A percentile compares a stretch with the other conserved stretches of the same genome.
Conservation (phyloP, 2,329 filamentous ascomycete genomes). For the Remersonia thermophila region DNA sequence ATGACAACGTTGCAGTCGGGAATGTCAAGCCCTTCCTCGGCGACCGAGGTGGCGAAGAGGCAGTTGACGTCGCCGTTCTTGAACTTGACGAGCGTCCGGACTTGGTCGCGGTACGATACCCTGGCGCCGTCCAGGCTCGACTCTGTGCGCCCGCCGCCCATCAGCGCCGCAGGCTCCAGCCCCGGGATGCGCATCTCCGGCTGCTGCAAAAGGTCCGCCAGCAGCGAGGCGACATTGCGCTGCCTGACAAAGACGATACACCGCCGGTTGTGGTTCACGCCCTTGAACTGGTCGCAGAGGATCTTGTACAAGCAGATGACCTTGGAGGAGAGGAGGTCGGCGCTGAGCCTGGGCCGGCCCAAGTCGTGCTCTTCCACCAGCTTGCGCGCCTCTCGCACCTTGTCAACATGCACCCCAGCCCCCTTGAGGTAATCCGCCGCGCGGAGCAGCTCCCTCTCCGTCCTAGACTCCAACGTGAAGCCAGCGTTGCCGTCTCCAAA, state of each 20-base stretch:
- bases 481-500: constrained; percentile 48
- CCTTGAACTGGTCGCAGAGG: constrained; percentile 50
- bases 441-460: constrained; percentile 21
- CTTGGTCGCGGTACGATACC: constrained; percentile 61
- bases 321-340: constrained; percentile 55
- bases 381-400: constrained; percentile 45
- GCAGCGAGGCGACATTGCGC: constrained; percentile 61
- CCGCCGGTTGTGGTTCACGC: constrained; percentile 38
- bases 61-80: constrained; percentile 47
- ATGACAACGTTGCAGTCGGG: constrained; percentile 56
- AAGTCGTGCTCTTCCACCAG: constrained; percentile 43
- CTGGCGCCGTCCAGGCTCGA: constrained; percentile 46
- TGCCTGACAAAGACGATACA: constrained; percentile 85
- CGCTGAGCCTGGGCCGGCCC: constrained; percentile 19
- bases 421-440: constrained; percentile 20
- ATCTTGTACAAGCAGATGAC: constrained; percentile 49
- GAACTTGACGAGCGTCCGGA: constrained; percentile 57
- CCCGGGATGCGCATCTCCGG: constrained; percentile 41
- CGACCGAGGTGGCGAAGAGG: constrained; percentile 54
- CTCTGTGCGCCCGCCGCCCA: constrained; percentile 37
- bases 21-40: constrained; percentile 56
- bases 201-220: constrained; percentile 55
- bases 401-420: constrained; percentile 39
- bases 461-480: constrained; percentile 45
- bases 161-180: constrained; percentile 50